These are phyloP conservation scores for Ilex asprella DNA, from an alignment of 257 asterid species.

Conservation along the genomic window DNA sequence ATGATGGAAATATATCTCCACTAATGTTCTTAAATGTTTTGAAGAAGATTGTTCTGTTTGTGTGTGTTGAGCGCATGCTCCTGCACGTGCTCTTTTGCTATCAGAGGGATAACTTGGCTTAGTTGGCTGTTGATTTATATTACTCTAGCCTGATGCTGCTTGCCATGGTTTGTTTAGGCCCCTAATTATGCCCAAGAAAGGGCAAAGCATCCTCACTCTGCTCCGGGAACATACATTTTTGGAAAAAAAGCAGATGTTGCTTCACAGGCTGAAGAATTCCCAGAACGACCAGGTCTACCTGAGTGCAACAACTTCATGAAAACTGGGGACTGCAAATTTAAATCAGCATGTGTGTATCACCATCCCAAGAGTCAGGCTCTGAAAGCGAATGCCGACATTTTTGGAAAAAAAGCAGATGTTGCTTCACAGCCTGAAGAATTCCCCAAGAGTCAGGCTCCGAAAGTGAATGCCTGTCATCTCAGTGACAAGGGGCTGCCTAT, in stretches of 20 bases:
- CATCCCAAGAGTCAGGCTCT: constrained; percentile 32
- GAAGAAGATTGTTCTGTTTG: not conserved
- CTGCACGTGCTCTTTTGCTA: not conserved
- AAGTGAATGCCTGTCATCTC: constrained; percentile 13
- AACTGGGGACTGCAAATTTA: constrained; percentile 44
- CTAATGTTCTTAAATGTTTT: too few species aligned
- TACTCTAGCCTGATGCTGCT: constrained; percentile 2
- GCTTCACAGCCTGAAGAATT: constrained; percentile 19
- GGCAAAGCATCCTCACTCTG: constrained; percentile 8
- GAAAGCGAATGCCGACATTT: constrained; percentile 3
- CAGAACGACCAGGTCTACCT: constrained; percentile 49
- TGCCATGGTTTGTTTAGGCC: constrained; percentile 13
- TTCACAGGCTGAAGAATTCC: constrained; percentile 26
- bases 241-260: not conserved
- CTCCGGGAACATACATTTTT: constrained; percentile 12
- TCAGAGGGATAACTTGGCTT: not conserved
- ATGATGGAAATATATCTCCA: too few species aligned
- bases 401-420: constrained; percentile 1
- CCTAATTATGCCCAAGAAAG: constrained; percentile 11
- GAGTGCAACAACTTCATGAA: constrained; percentile 35
- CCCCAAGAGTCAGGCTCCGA: constrained; percentile 10
- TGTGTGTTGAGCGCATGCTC: not conserved
- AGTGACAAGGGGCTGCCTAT: constrained; percentile 49
- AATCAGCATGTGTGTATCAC: constrained; percentile 32
- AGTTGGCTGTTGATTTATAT: not conserved